Conservation (phyloP, 441 rosid species). For the Euphorbia corollata region DNA sequence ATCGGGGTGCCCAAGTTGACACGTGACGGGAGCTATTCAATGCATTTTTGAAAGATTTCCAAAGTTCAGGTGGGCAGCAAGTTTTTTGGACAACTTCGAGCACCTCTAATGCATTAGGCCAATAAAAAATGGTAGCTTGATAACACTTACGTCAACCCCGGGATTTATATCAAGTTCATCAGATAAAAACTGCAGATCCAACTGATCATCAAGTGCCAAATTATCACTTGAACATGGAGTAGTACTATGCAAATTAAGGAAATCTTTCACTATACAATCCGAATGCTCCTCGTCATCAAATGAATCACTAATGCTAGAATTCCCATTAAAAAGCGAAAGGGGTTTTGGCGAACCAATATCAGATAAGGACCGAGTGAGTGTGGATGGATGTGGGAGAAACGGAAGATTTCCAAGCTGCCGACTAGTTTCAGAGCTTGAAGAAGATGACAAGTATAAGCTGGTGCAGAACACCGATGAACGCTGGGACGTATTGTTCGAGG, state of each 20-base stretch:
- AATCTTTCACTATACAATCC: slow-evolving; percentile 43
- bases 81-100: too few species aligned
- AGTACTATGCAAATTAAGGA: slow-evolving; percentile 38
- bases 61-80: too few species aligned
- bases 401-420: slow-evolving; percentile 44
- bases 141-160: slow-evolving; percentile 59
- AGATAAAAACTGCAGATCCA: slow-evolving; percentile 70
- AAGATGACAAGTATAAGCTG: slow-evolving; percentile 62
- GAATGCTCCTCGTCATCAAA: slow-evolving; percentile 42
- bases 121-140: too few species aligned
- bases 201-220: slow-evolving; percentile 46
- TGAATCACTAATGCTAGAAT: slow-evolving; percentile 26
- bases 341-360: slow-evolving; percentile 45
- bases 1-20: too few species aligned
- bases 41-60: too few species aligned
- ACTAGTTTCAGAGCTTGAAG: slow-evolving; percentile 52
- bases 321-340: slow-evolving; percentile 42
- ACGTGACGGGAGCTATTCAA: too few species aligned
- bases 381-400: slow-evolving; percentile 60
- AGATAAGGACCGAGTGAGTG: slow-evolving; percentile 41
- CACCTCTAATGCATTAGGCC: too few species aligned
- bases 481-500: slow-evolving; percentile 41
- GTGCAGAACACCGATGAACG: slow-evolving; percentile 76
- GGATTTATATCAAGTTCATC: slow-evolving; percentile 80
- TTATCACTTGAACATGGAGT: slow-evolving; percentile 29